Percentiles rank a stretch among this genome's conserved stretches.
phyloP scores from a whole-genome alignment of 441 rosid genomes.

The Daphne laureola region DNA sequence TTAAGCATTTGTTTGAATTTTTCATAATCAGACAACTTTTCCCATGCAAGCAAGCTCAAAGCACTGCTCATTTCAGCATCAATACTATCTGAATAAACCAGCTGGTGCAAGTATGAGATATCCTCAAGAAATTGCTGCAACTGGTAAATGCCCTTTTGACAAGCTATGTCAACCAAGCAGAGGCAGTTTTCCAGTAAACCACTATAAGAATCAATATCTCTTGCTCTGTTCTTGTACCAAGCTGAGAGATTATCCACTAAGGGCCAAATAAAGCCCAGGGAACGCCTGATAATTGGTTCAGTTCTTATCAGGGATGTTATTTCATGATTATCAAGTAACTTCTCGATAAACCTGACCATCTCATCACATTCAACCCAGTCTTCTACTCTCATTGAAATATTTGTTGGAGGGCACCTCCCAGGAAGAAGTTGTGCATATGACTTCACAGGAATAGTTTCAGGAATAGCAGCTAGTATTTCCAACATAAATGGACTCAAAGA shows the following conservation, averaged over 20 bases:
- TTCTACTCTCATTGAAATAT: conserved; percentile 74
- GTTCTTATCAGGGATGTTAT: conserved; percentile 50
- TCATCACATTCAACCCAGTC: conserved; percentile 98
- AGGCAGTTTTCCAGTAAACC: conserved; percentile 93
- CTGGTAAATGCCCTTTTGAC: conserved; percentile 64
- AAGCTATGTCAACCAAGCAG: conserved; percentile 69
- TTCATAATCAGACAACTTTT: conserved; percentile 73
- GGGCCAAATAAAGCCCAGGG: conserved; percentile 64
- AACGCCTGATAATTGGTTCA: conserved; percentile 65
- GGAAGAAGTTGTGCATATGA: conserved; percentile 93
- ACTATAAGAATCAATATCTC: conserved; percentile 77
- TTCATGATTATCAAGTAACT: conserved; percentile 46
- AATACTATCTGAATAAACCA: conserved; percentile 57
- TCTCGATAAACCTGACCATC: conserved; percentile 55
- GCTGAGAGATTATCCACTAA: conserved; percentile 50
- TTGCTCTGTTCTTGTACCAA: conserved; percentile 91
- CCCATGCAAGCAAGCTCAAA: conserved; percentile 79
- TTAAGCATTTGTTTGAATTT: conserved; percentile 78
- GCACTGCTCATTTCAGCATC: conserved; percentile 42
- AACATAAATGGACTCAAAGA: conserved; percentile 61
- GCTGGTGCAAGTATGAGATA: conserved; percentile 65
- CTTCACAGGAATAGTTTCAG: conserved; percentile 90
- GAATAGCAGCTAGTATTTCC: conserved; percentile 73
- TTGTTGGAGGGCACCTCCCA: conserved; percentile 65
- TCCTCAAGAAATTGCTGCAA: conserved; percentile 73